A percentile compares a stretch with the other conserved stretches of the same genome.
phyloP scores from a whole-genome alignment of 1,284 basidiomycete genomes.

The Ganoderma multipileum region DNA sequence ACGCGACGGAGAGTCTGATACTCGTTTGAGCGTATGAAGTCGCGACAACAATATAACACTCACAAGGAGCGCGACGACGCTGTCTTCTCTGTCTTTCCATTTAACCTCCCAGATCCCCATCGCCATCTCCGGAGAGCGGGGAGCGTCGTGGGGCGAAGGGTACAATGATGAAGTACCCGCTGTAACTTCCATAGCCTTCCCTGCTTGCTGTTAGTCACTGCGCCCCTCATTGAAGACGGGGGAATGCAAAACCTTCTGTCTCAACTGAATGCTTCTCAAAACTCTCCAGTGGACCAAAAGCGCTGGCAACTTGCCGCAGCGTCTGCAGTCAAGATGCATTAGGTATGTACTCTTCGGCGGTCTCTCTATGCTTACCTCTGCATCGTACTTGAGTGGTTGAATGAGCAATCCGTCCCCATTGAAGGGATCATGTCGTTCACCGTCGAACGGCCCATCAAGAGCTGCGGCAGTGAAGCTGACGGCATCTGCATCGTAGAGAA shows the following conservation, averaged over 20 bases:
- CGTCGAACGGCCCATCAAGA: not conserved
- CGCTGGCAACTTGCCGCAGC: conserved; percentile 51
- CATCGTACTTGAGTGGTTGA: conserved; percentile 62
- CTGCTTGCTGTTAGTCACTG: not conserved
- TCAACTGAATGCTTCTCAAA: conserved; percentile 39
- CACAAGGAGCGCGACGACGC: conserved; percentile 73
- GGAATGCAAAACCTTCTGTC: conserved; percentile 15
- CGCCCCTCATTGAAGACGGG: not conserved
- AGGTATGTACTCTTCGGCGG: not conserved
- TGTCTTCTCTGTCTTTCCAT: conserved; percentile 77
- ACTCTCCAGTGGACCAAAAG: conserved; percentile 64
- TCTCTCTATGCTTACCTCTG: conserved; percentile 49
- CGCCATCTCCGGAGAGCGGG: conserved; percentile 63
- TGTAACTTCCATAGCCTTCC: not conserved
- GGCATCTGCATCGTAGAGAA: conserved; percentile 67
- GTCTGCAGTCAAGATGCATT: conserved; percentile 43
- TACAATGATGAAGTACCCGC: not conserved
- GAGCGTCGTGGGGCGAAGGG: conserved; percentile 56
- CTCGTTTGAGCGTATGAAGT: not conserved
- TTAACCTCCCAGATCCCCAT: conserved; percentile 74
- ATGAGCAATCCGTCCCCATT: conserved; percentile 52
- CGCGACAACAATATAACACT: not conserved
- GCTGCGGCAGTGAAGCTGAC: conserved; percentile 21
- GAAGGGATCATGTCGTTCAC: conserved; percentile 34
- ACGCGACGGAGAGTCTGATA: conserved; percentile 68